phyloP scores from a whole-genome alignment of 2,329 filamentous ascomycete species.

The Penicillium sp. region DNA sequence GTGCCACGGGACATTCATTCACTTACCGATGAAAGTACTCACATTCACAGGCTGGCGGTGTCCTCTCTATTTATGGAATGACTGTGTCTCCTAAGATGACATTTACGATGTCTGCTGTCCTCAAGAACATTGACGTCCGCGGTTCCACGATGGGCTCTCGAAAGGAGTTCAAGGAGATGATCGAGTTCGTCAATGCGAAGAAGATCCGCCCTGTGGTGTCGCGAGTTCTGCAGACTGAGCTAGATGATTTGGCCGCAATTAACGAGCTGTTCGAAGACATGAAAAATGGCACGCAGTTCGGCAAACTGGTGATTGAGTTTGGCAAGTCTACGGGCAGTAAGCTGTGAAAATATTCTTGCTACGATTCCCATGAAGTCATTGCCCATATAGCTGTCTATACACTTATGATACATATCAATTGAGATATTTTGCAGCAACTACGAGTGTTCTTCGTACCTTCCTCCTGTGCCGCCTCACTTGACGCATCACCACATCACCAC shows the following conservation, averaged over 20 bases:
- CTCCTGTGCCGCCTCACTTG: background rate
- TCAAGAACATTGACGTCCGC: constrained; percentile 83
- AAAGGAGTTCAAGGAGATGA: constrained; percentile 87
- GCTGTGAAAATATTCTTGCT: constrained; percentile 30
- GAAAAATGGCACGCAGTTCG: constrained; percentile 82
- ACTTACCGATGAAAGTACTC: constrained; percentile 6
- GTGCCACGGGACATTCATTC: constrained; percentile 11
- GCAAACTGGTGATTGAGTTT: constrained; percentile 82
- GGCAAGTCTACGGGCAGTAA: constrained; percentile 42
- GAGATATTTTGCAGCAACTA: constrained; percentile 1
- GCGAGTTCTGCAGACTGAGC: constrained; percentile 63
- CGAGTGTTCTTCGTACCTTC: constrained; percentile 4
- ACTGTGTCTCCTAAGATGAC: constrained; percentile 81
- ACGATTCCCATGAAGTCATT: constrained; percentile 2
- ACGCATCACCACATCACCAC: background rate
- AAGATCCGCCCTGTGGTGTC: constrained; percentile 77
- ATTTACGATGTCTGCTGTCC: constrained; percentile 77
- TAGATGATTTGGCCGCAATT: constrained; percentile 76
- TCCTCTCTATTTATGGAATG: constrained; percentile 91
- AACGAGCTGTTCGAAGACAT: constrained; percentile 84
- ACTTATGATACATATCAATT: constrained; percentile 1
- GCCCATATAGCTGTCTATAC: background rate
- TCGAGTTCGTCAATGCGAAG: constrained; percentile 72
- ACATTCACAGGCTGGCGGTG: constrained; percentile 62
- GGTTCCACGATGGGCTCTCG: constrained; percentile 91